Conservation (phyloP, 2,329 filamentous ascomycete species). For the Neurospora crassa region DNA sequence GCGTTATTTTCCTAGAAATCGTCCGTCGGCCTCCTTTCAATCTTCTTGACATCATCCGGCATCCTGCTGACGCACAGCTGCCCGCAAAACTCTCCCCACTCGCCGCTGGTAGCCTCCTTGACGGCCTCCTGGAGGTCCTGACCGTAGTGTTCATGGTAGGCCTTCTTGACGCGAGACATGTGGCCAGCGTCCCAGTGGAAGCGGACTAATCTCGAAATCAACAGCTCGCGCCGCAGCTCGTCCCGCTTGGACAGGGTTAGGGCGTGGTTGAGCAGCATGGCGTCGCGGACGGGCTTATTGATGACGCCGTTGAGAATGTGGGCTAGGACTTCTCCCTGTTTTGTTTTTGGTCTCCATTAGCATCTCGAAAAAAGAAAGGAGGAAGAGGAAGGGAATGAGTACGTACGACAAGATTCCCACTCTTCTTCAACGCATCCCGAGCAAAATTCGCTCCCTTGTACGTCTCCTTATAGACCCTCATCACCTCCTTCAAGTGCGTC, state of each 20-base stretch:
- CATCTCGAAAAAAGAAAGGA: neutral
- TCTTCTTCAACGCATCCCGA: slow-evolving; percentile 76
- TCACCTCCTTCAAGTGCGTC: slow-evolving; percentile 67
- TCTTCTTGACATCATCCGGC: slow-evolving; percentile 47
- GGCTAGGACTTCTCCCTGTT: slow-evolving; percentile 84
- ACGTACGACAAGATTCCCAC: slow-evolving; percentile 84
- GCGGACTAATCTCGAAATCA: slow-evolving; percentile 79
- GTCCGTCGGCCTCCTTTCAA: slow-evolving; percentile 28
- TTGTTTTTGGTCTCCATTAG: slow-evolving; percentile 3
- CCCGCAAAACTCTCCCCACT: slow-evolving; percentile 69
- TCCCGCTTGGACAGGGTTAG: slow-evolving; percentile 65
- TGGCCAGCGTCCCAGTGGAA: slow-evolving; percentile 89
- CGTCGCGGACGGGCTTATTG: slow-evolving; percentile 89
- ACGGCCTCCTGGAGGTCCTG: slow-evolving; percentile 69
- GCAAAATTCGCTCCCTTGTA: slow-evolving; percentile 72
- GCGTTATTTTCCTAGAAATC: slow-evolving; percentile 6
- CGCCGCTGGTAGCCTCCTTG: slow-evolving; percentile 62
- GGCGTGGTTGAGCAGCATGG: slow-evolving; percentile 82
- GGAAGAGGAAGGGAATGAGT: neutral
- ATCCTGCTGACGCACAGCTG: slow-evolving; percentile 56
- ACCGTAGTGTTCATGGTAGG: slow-evolving; percentile 71
- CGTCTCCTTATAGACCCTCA: slow-evolving; percentile 64
- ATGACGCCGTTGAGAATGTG: slow-evolving; percentile 96
- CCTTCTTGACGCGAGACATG: slow-evolving; percentile 66
- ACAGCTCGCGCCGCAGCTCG: slow-evolving; percentile 66